Base-by-base conservation (phyloP, 2,329 filamentous ascomycete species). In the Fusarium siculi region DNA sequence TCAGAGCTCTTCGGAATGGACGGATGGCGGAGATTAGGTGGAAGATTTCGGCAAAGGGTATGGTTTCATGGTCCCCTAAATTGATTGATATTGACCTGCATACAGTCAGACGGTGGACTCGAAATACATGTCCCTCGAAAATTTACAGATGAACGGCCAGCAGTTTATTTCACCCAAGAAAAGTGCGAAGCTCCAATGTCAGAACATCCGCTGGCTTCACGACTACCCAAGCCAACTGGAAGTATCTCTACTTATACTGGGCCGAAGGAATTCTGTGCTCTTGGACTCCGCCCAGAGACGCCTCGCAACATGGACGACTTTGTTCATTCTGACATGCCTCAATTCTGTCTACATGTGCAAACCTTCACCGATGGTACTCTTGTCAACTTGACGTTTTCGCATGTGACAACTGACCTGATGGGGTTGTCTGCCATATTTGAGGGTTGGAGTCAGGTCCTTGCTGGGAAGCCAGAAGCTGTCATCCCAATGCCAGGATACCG, bases 321-420 rank as follows among this genome's bases (percentile, higher is more conserved):
- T 30, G 39, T 68, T 8, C 53, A 46, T 25, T 53, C 40, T 0
- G 69, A 54, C 11, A 56, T 40, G 6, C 67, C 69, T 9, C 69
- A 71, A 40, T 72, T 72, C 16, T 70, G 39, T 28, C 40, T 72
- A 4, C 67, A 72, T 25, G 63, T 72, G 1, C 54, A 60, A 18
- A 72, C 58, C 4, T 72, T 72, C 30, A 58, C 50, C 7, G 59
- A 72, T 7, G 63, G 69, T 5, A 70, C 67, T 9, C 63, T 72
- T 14, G 67, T 72, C 7, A 67, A 59, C 9, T 9, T 71, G 25
- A 70, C 57, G 0, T 59, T 63, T 2, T 67, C 63, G 9, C 69
- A 72, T 15, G 25, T 72, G 4, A 60, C 63, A 36, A 63, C 57
- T 2, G 69, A 72, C 9, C 18, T 72, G 23, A 63, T 67, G 53